phyloP scores from a whole-genome alignment of 352 stramenopile genomes.

The Globisporangium cystogenes region DNA sequence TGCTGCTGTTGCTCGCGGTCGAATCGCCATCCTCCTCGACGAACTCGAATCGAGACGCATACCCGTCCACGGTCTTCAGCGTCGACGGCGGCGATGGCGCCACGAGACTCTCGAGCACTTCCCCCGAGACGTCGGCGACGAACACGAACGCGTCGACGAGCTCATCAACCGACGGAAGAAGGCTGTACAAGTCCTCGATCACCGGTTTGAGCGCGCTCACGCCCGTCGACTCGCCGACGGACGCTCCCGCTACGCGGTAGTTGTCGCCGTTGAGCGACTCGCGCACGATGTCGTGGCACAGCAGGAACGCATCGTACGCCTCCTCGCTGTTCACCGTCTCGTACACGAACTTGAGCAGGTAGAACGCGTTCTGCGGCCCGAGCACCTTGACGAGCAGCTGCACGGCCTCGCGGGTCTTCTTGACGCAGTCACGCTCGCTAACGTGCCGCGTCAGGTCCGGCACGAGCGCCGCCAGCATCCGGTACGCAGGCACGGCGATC shows the following conservation, averaged over 20 bases:
- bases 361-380: slow-evolving; percentile 70
- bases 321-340: slow-evolving; percentile 75
- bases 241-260: slow-evolving; percentile 41
- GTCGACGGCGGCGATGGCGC: not conserved
- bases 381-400: slow-evolving; percentile 49
- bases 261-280: slow-evolving; percentile 62
- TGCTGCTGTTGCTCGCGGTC: slow-evolving; percentile 10
- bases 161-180: slow-evolving; percentile 65
- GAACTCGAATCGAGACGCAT: slow-evolving; percentile 31
- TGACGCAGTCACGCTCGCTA: slow-evolving; percentile 49
- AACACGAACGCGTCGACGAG: slow-evolving; percentile 45
- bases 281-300: slow-evolving; percentile 56
- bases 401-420: slow-evolving; percentile 39
- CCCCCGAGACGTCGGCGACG: slow-evolving; percentile 56
- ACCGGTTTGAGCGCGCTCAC: slow-evolving; percentile 37
- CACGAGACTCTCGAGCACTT: slow-evolving; percentile 32
- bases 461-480: slow-evolving; percentile 44
- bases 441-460: slow-evolving; percentile 37
- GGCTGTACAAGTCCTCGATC: slow-evolving; percentile 38
- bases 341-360: slow-evolving; percentile 65
- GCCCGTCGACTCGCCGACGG: slow-evolving; percentile 32
- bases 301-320: slow-evolving; percentile 53
- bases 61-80: not conserved
- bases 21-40: slow-evolving; percentile 10
- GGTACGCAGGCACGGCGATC: slow-evolving; percentile 64